Conservation (phyloP, 2,329 filamentous ascomycete genomes). For the Hymenoscyphus fructigenus region DNA sequence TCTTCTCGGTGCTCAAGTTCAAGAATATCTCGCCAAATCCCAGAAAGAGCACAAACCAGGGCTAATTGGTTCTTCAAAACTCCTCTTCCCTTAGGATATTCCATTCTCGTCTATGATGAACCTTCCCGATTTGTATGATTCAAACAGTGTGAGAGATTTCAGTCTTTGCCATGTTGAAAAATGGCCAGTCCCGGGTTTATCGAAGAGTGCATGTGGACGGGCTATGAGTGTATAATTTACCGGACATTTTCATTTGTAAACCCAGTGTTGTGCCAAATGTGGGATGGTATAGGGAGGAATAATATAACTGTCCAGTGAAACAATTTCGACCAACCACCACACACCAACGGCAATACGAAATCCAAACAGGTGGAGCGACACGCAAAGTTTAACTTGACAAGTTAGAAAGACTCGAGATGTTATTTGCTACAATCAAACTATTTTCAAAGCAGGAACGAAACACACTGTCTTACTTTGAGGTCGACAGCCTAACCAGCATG, state of each 20-base stretch:
- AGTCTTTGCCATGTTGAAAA: not conserved
- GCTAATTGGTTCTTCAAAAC: not conserved
- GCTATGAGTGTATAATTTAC: too few species aligned
- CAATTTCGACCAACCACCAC: too few species aligned
- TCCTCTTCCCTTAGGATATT: not conserved
- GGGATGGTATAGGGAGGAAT: too few species aligned
- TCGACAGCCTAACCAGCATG: not conserved
- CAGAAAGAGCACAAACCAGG: too few species aligned
- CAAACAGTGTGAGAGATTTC: not conserved
- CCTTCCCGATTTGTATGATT: not conserved
- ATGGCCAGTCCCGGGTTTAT: too few species aligned
- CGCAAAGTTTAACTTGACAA: not conserved
- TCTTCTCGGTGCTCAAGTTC: not conserved
- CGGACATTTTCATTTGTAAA: too few species aligned
- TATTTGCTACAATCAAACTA: conserved; percentile 1
- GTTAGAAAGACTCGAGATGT: not conserved
- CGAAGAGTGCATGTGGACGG: too few species aligned
- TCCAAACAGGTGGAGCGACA: too few species aligned
- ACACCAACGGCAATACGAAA: too few species aligned
- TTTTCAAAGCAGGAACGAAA: not conserved
- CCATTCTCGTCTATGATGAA: not conserved
- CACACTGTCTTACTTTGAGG: not conserved
- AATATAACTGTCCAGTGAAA: too few species aligned
- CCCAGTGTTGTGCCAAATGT: too few species aligned
- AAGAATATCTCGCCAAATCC: not conserved